Base-by-base conservation (phyloP, 139 green algal species). In the Micractinium conductrix region DNA sequence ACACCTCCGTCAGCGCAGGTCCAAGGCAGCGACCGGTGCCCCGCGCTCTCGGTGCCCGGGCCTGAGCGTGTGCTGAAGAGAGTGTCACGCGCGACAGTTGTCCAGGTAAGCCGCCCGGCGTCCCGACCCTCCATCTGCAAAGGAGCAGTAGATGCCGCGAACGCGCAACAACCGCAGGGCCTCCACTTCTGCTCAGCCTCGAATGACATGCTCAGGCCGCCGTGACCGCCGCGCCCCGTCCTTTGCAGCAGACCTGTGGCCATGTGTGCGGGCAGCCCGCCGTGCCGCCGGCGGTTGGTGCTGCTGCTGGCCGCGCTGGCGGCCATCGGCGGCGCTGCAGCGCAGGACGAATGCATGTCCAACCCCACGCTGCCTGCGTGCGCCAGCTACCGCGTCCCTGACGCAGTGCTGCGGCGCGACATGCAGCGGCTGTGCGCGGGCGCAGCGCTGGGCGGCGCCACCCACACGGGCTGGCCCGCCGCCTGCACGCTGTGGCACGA, bases 401-500 rank as follows among this genome's bases (percentile, higher is more conserved):
- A 82, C 4, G 76, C 55, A 9, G 76, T 60, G 76, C 40, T 82
- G 35, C 37, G 72, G 24, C 62, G 38, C 0, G 76, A 82, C 55
- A 30, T 82, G 3, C 3, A 24, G 16, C 58, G 58, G 6, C 43
- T 82, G 2, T 82, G 76, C 26, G 38, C 40, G 12, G 16, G 37
- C 0, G 43, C 76, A 7, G 38, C 55, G 0, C 76, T 82, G 37
- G 76, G 76, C 26, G 58, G 26, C 28, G 37, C 10, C 0, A 55
- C 58, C 0, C 72, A 60, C 40, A 60, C 21, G 38, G 76, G 76
- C 58, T 82, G 76, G 76, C 76, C 84, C 22, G 43, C 84, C 1
- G 84, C 76, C 14, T 88, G 84, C 69, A 74, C 84, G 12, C 65
- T 88, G 78, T 85, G 44, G 45, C 26, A 69, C 48, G 84, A 81